Percentiles rank a stretch among this genome's conserved stretches.
These are phyloP conservation scores for Chytridium lagenaria DNA, from an alignment of 371 early-diverging fungal genomes.

Conservation along the genomic window DNA sequence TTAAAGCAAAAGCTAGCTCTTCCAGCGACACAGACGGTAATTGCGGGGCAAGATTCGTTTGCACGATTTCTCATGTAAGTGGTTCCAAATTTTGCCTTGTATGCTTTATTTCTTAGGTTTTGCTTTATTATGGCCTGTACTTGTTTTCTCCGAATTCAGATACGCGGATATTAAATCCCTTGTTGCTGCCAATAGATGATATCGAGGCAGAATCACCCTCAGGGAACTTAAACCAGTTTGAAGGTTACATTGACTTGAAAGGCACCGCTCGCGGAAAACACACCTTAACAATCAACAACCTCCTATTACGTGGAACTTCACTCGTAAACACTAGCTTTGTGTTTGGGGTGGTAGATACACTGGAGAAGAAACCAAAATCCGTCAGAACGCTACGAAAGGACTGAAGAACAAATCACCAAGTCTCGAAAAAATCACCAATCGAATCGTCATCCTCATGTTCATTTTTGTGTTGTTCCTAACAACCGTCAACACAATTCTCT, in stretches of 20 bases:
- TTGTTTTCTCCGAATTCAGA: too few relatives aligned
- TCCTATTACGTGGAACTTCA: conserved; percentile 89
- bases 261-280: neutral
- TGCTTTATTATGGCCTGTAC: too few relatives aligned
- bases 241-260: conserved; percentile 32
- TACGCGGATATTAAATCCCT: too few relatives aligned
- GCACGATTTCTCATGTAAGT: conserved; percentile 9
- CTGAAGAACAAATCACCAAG: conserved; percentile 71
- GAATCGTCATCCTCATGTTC: conserved; percentile 71
- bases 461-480: conserved; percentile 53
- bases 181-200: neutral
- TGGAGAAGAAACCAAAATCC: conserved; percentile 92
- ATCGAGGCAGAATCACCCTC: conserved; percentile 65
- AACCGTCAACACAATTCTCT: conserved; percentile 20
- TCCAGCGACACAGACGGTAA: neutral
- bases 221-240: conserved; percentile 71
- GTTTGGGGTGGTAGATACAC: conserved; percentile 87
- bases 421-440: conserved; percentile 69
- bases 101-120: too few relatives aligned
- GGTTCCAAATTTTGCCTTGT: neutral
- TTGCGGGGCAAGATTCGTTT: conserved; percentile 8
- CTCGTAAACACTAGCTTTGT: conserved; percentile 89
- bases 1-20: conserved; percentile 77
- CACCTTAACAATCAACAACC: conserved; percentile 49
- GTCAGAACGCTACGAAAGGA: conserved; percentile 77